Evolutionary conservation across 2,329 filamentous ascomycete species (phyloP), one percentile per base, ranked within the genome.

Genomic region (Cordyceps javanica): DNA sequence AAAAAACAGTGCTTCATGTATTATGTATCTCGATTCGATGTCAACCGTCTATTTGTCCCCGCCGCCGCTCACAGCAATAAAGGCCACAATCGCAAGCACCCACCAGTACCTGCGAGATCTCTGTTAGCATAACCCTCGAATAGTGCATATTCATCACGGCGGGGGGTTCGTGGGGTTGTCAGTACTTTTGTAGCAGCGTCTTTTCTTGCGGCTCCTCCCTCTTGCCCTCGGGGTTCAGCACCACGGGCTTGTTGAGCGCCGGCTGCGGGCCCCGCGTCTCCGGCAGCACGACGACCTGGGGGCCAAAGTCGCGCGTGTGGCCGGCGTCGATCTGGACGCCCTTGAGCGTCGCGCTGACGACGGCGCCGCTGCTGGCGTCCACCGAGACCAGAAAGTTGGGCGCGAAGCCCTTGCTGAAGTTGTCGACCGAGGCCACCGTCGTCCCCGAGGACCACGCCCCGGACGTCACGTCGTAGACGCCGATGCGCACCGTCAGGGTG

Each of bases 141-240:
- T 32, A 16, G 25, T n/a, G n/a, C n/a, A n/a, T n/a, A n/a, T 25
- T 16, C 30, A 50, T 30, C 16, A 28, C 14, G 7, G 9, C 14
- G 6, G 28, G 9, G n/a, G n/a, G n/a, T n/a, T n/a, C n/a, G n/a
- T n/a, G n/a, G n/a, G n/a, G n/a, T n/a, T n/a, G n/a, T n/a, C 9
- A 28, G 2, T 75, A 87, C 85, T 86, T 88, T 71, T 88, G 85
- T 58, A 88, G 68, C 61, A 88, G 77, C 2, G 80, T 77, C 78
- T 87, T 88, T 73, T 88, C 83, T 56, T 71, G 72, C 66, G 79
- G 77, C 60, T 76, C 75, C 42, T 79, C 78, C 69, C 82, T 76
- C 73, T 77, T 83, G 16, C 85, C 85, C 62, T 86, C 81, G 0
- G 82, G 75, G 46, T 73, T 79, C 61, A 88, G 70, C 49, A 87